A percentile compares a stretch with the other conserved stretches of the same genome.
These are phyloP conservation scores for Xerocomus brunneocitrinus DNA, from an alignment of 768 basidiomycete genomes.

Conservation along the genomic window DNA sequence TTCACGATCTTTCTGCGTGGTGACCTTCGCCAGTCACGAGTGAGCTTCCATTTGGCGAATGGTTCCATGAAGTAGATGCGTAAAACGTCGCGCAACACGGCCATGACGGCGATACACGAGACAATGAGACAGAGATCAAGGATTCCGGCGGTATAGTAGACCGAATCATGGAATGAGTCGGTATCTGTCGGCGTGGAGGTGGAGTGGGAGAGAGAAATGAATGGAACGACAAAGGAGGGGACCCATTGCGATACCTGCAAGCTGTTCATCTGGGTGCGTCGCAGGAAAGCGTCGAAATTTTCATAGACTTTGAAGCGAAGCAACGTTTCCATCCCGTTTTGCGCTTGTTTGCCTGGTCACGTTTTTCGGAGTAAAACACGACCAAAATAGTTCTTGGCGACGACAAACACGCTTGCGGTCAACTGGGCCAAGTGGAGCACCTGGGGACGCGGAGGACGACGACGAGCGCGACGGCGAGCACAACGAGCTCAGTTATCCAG, in stretches of 20 bases:
- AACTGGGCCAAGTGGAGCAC: background rate
- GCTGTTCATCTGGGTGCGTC: constrained; percentile 35
- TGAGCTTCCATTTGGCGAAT: constrained; percentile 73
- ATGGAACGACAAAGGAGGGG: constrained; percentile 55
- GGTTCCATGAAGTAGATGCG: constrained; percentile 76
- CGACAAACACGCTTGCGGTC: constrained; percentile 6
- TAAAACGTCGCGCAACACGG: constrained; percentile 73
- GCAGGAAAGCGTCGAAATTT: constrained; percentile 32
- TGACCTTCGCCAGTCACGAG: constrained; percentile 41
- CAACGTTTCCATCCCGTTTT: constrained; percentile 21
- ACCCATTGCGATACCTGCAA: constrained; percentile 39
- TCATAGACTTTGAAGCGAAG: constrained; percentile 26
- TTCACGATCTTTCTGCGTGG: constrained; percentile 23
- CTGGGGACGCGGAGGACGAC: background rate
- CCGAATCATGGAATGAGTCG: constrained; percentile 69
- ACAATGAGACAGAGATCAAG: constrained; percentile 77
- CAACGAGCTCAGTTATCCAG: background rate
- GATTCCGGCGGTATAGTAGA: constrained; percentile 68
- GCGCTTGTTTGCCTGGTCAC: constrained; percentile 30
- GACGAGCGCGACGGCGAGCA: constrained; percentile 6
- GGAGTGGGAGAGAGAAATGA: constrained; percentile 72
- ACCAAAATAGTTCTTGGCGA: constrained; percentile 13
- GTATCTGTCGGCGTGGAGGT: constrained; percentile 47
- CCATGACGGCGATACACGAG: constrained; percentile 82
- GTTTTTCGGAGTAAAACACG: constrained; percentile 27